These are phyloP conservation scores for Microsporum canis DNA, from an alignment of 2,329 filamentous ascomycete species.

Conservation along the genomic window DNA sequence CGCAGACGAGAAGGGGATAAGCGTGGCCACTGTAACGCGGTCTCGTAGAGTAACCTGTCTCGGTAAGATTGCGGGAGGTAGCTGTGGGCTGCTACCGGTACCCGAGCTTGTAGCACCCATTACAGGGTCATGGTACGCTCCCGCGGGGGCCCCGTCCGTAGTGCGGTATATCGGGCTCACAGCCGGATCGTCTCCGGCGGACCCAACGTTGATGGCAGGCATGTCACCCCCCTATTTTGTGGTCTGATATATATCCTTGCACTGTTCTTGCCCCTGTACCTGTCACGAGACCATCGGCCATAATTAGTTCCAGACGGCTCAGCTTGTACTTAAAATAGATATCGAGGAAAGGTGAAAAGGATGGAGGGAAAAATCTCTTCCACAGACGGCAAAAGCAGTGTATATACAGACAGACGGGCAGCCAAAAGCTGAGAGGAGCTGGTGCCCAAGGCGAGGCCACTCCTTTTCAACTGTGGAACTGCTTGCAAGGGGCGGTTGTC, in stretches of 20 bases:
- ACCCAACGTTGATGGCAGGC: conserved; percentile 54
- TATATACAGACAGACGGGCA: background rate
- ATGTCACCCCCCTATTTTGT: conserved; percentile 32
- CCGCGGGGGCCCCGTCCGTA: background rate
- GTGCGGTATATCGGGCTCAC: conserved; percentile 59
- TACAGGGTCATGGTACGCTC: background rate
- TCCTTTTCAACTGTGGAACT: background rate
- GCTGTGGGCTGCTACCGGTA: conserved; percentile 39
- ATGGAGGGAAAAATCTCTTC: background rate
- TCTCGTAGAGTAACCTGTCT: conserved; percentile 74
- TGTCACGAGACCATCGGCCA: conserved; percentile 16
- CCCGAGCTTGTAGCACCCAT: background rate
- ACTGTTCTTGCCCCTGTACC: background rate
- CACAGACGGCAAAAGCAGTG: background rate
- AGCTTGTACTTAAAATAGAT: background rate
- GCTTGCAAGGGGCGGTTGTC: background rate
- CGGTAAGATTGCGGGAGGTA: conserved; percentile 58
- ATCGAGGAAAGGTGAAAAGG: background rate
- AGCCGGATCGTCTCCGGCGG: conserved; percentile 51
- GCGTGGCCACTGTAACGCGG: conserved; percentile 68
- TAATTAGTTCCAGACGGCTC: conserved; percentile 6
- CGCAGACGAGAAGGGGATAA: conserved; percentile 70
- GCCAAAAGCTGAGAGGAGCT: background rate
- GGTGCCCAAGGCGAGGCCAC: background rate
- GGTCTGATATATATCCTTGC: background rate